Evolutionary conservation across 164 flowering plant genomes (phyloP).

Genomic region (Nymphaea colorata): DNA sequence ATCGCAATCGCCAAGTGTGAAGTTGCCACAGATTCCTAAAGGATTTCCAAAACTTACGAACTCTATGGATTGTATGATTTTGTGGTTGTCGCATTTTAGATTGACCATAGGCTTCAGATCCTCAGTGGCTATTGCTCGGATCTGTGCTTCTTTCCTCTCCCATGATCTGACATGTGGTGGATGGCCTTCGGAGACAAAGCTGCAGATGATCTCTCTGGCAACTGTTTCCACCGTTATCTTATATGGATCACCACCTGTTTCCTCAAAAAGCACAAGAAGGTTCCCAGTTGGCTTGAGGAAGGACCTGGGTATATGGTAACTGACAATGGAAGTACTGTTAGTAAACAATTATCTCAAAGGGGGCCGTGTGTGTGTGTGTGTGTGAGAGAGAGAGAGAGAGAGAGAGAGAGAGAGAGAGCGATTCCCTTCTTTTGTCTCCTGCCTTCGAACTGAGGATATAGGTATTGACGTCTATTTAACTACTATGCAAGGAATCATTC

Average conservation of each 20-base stretch:
- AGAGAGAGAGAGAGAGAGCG: too few relatives aligned
- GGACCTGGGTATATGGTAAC: constrained; percentile 79
- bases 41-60: constrained; percentile 78
- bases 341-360: too few relatives aligned
- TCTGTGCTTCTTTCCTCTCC: constrained; percentile 21
- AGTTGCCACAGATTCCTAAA: constrained; percentile 51
- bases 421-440: too few relatives aligned
- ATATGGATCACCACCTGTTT: constrained; percentile 41
- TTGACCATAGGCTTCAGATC: constrained; percentile 23
- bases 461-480: too few relatives aligned
- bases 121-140: constrained; percentile 16
- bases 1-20: constrained; percentile 32
- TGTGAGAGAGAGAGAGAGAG: too few relatives aligned
- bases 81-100: constrained; percentile 42
- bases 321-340: constrained; percentile 7
- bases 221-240: constrained; percentile 27
- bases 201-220: constrained; percentile 62
- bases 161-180: constrained; percentile 49
- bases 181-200: constrained; percentile 32
- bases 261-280: constrained; percentile 72
- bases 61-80: constrained; percentile 33
- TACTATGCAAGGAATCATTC: too few relatives aligned
- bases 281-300: constrained; percentile 59
- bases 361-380: too few relatives aligned
- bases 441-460: too few relatives aligned